Conservation (phyloP, 257 asterid species). For the Nicotiana otophora region DNA sequence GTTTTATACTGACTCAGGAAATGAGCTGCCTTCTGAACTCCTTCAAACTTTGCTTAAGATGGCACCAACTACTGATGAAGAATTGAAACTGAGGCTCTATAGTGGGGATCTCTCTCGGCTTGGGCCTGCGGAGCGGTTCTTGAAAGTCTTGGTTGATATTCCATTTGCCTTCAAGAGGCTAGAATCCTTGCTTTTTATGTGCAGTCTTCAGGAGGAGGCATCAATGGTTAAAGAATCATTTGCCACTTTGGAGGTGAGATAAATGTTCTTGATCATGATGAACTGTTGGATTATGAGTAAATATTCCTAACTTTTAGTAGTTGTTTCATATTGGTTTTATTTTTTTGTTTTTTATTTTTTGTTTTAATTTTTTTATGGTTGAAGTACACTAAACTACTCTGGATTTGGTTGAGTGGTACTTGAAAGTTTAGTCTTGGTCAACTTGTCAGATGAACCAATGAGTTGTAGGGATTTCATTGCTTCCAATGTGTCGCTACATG, state of each 20-base stretch:
- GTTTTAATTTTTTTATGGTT: too few species aligned
- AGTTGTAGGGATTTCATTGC: not conserved
- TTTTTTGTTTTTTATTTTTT: too few species aligned
- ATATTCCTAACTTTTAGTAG: not conserved
- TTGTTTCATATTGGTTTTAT: not conserved
- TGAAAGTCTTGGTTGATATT: conserved; percentile 68
- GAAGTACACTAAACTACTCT: too few species aligned
- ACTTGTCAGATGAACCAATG: not conserved
- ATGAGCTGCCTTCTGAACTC: conserved; percentile 83
- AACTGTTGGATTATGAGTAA: not conserved
- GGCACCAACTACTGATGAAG: conserved; percentile 91
- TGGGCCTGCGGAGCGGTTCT: conserved; percentile 79
- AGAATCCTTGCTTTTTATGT: conserved; percentile 64
- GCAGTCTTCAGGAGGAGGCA: conserved; percentile 69
- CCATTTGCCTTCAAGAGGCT: conserved; percentile 83
- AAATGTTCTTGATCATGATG: not conserved
- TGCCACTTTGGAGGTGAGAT: conserved; percentile 64
- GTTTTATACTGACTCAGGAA: conserved; percentile 48
- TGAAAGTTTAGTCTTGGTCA: not conserved
- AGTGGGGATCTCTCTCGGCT: conserved; percentile 74
- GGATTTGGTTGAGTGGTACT: not conserved
- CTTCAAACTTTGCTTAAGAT: conserved; percentile 67
- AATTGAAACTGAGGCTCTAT: conserved; percentile 71
- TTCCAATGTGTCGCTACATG: not conserved
- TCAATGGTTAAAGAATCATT: conserved; percentile 50